Conservation (phyloP, 2,329 filamentous ascomycete genomes). For the Calonectria naviculata region DNA sequence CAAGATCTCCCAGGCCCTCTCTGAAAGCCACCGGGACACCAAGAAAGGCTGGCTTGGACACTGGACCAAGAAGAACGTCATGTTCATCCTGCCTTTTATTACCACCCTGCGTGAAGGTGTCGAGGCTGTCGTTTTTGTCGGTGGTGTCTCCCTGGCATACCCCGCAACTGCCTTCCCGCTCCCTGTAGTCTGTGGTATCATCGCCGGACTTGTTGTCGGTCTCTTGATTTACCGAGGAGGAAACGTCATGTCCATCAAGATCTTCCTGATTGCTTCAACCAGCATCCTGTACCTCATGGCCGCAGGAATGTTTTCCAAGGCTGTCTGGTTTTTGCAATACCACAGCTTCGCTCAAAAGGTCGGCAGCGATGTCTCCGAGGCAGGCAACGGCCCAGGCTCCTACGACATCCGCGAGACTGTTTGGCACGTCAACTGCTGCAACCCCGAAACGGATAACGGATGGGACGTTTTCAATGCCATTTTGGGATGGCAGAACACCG, state of each 20-base stretch:
- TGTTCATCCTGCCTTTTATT: constrained; percentile 83
- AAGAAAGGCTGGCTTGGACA: constrained; percentile 54
- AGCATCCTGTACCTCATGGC: constrained; percentile 85
- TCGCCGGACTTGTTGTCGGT: constrained; percentile 71
- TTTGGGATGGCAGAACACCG: constrained; percentile 84
- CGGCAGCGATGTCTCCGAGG: constrained; percentile 63
- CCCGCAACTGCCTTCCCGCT: constrained; percentile 78
- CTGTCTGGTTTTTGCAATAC: constrained; percentile 77
- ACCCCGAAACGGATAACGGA: constrained; percentile 70
- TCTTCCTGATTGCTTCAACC: constrained; percentile 82
- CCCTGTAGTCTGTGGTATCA: constrained; percentile 74
- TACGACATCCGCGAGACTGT: constrained; percentile 82
- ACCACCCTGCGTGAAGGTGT: constrained; percentile 82
- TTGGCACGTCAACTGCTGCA: constrained; percentile 85
- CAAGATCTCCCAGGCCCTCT: constrained; percentile 75
- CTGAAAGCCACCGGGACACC: constrained; percentile 56
- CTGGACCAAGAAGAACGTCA: constrained; percentile 77
- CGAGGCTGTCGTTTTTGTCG: constrained; percentile 83
- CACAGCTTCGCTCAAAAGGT: constrained; percentile 65
- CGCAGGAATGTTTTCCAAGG: constrained; percentile 81
- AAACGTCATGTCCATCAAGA: constrained; percentile 58
- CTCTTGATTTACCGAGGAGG: constrained; percentile 71
- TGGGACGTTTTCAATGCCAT: constrained; percentile 82
- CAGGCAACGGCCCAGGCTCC: constrained; percentile 72
- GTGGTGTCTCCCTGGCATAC: constrained; percentile 76